A percentile compares a stretch with the other conserved stretches of the same genome.
Conservation (phyloP, 306 rosid species). For the Dryas alaskensis region DNA sequence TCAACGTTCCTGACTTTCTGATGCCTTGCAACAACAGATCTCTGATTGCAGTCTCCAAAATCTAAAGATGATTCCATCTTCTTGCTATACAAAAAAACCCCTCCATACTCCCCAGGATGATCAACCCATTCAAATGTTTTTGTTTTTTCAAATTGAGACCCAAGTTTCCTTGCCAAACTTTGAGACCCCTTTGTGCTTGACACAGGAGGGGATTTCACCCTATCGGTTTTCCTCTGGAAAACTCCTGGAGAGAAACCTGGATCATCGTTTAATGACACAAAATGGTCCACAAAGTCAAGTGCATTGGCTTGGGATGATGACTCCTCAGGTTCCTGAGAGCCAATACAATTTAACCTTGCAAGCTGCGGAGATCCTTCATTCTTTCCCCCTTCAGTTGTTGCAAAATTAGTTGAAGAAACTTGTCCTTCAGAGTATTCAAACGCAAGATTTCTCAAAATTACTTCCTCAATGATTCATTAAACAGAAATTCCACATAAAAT, state of each 20-base stretch:
- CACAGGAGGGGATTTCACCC: constrained; percentile 46
- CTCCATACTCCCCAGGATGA: constrained; percentile 27
- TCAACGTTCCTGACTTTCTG: constrained; percentile 29
- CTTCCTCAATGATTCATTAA: neutral
- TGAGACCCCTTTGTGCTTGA: constrained; percentile 40
- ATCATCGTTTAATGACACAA: constrained; percentile 38
- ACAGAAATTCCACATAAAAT: neutral
- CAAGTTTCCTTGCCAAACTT: constrained; percentile 41
- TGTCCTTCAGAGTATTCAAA: constrained; percentile 38
- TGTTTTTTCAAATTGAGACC: constrained; percentile 30
- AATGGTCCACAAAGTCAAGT: constrained; percentile 57
- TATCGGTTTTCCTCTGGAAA: constrained; percentile 22
- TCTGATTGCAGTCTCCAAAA: constrained; percentile 26
- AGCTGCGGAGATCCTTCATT: constrained; percentile 15
- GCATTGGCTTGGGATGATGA: constrained; percentile 54
- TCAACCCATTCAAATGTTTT: constrained; percentile 48
- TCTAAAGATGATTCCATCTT: constrained; percentile 19
- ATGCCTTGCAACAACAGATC: constrained; percentile 25
- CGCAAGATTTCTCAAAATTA: constrained; percentile 4
- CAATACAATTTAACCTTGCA: constrained; percentile 28
- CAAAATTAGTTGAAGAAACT: constrained; percentile 26
- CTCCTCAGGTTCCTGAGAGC: constrained; percentile 44
- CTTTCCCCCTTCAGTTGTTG: constrained; percentile 18
- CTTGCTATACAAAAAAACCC: constrained; percentile 12
- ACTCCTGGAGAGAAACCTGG: constrained; percentile 33